Base-by-base conservation (phyloP, 495 filamentous ascomycete species). In the Platismatia glauca region DNA sequence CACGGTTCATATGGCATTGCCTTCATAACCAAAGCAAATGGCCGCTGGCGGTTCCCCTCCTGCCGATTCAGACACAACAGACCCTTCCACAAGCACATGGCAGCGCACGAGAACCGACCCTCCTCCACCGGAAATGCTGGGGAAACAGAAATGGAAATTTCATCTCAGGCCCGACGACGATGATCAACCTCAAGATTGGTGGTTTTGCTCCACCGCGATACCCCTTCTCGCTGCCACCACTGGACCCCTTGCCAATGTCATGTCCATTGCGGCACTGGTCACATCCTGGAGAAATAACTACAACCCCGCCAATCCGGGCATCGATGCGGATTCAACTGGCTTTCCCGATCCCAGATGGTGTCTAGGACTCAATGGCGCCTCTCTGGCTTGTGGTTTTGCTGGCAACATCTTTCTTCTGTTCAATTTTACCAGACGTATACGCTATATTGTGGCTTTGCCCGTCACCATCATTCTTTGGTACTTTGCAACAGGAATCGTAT, bases 341-440 rank as follows among this genome's bases (percentile, higher is more conserved):
- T 78, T 80, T 61, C 13, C 38, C 29, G 83, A 86, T 65, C 82
- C 83, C 1, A 71, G 69, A 46, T 86, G 83, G 82, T 72, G 71
- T 57, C 75, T 82, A 62, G 75, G 76, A 11, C 66, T 86, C n/a
- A 91, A 91, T 71, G 85, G 79, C 4, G 72, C 81, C 16, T 89
- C 86, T 20, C 77, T 91, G 8, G 80, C 78, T 9, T 84, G 76
- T 59, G 88, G 87, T 9, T 81, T 90, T 33, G 71, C 81, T 3
- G 88, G 88, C 7, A 90, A 92, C 68, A 59, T 89, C 6, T 85
- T 88, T 65, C 75, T 91, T n/a, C 71, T 91, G 2, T 79, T 87
- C 62, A 96, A 96, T 74, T 96, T 97, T 78, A 90, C 91, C 7
- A 80, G 82, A 53, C 77, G 84, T 7, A 78, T 96, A 12, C 81